These are phyloP conservation scores for Ogataea allantospora DNA, from an alignment of 805 yeast genomes.

Conservation along the genomic window DNA sequence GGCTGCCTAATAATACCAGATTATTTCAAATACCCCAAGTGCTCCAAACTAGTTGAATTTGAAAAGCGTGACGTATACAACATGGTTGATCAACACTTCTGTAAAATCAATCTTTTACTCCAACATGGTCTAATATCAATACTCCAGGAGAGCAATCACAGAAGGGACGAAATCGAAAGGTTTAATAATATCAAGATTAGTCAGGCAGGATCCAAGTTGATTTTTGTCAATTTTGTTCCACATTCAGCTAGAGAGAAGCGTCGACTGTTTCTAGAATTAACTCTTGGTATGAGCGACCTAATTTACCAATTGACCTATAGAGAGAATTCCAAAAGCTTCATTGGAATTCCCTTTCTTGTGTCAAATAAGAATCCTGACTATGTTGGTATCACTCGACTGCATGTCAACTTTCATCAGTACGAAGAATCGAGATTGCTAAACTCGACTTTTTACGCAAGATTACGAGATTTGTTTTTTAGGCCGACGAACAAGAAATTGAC, in stretches of 20 bases:
- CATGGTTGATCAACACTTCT: conserved; percentile 27
- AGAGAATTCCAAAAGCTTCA: conserved; percentile 16
- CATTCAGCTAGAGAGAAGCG: conserved; percentile 23
- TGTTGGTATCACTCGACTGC: conserved; percentile 29
- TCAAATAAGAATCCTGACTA: conserved; percentile 9
- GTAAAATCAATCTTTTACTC: conserved; percentile 26
- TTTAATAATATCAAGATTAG: conserved; percentile 20
- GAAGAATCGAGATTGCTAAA: conserved; percentile 23
- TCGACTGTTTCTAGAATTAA: conserved; percentile 22
- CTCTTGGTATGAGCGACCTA: conserved; percentile 20
- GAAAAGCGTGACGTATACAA: conserved; percentile 28
- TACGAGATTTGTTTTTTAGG: conserved; percentile 1
- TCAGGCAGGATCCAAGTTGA: conserved; percentile 31
- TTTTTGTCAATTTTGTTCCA: conserved; percentile 33
- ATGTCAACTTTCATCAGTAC: conserved; percentile 24
- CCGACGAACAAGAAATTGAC: conserved; percentile 21
- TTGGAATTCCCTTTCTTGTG: conserved; percentile 10
- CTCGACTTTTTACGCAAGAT: background rate
- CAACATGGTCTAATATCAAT: conserved; percentile 32
- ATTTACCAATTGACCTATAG: conserved; percentile 22
- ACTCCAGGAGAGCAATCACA: conserved; percentile 29
- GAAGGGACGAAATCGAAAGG: conserved; percentile 24
- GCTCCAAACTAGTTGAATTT: conserved; percentile 27
- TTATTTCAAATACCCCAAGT: conserved; percentile 36
- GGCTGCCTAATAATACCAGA: conserved; percentile 73